These are phyloP conservation scores for Ilyonectria mors-panacis DNA, from an alignment of 2,329 filamentous ascomycete genomes.

Conservation along the genomic window DNA sequence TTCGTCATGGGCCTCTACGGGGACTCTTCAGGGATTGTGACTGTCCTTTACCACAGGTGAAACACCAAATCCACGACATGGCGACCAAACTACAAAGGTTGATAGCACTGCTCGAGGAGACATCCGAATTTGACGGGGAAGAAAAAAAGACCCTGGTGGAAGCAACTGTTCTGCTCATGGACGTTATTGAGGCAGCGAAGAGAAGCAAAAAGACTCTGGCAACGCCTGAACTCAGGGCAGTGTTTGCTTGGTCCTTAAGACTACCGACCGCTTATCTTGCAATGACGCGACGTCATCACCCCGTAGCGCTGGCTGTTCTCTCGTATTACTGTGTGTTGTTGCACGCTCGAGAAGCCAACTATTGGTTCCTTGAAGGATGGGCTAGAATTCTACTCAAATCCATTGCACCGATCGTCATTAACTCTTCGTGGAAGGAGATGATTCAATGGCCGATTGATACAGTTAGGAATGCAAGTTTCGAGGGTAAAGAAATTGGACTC, in stretches of 20 bases:
- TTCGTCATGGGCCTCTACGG: constrained; percentile 19
- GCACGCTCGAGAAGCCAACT: constrained; percentile 6
- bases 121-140: not conserved
- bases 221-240: constrained; percentile 18
- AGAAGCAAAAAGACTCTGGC: not conserved
- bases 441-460: constrained; percentile 23
- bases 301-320: constrained; percentile 12
- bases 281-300: constrained; percentile 9
- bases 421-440: constrained; percentile 12
- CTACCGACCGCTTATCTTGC: constrained; percentile 6
- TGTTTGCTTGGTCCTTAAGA: constrained; percentile 27
- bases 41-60: not conserved
- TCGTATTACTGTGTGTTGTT: constrained; percentile 26
- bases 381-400: constrained; percentile 4
- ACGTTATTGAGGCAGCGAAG: not conserved
- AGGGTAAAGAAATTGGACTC: not conserved
- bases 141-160: not conserved
- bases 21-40: constrained; percentile 10
- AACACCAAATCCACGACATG: not conserved
- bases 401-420: not conserved
- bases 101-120: not conserved
- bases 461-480: not conserved
- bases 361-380: constrained; percentile 28
- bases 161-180: not conserved
- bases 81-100: not conserved